Conservation (phyloP, 345 rosid species). For the Raphanus sativus region DNA sequence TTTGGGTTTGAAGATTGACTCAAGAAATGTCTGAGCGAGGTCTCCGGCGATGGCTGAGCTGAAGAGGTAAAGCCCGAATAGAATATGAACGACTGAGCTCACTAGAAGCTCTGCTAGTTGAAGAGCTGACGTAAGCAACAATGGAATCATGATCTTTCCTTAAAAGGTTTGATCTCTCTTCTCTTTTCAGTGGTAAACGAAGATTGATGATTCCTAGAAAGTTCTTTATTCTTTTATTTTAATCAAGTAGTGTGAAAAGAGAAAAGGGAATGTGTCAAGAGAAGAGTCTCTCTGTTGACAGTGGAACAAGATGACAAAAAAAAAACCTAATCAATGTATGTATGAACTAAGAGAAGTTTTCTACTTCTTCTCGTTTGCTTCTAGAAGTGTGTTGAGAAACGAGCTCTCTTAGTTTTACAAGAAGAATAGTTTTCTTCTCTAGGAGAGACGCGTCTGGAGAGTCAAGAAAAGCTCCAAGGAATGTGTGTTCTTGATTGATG, state of each 20-base stretch:
- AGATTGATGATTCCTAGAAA: neutral
- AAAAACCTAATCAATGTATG: neutral
- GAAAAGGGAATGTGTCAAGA: neutral
- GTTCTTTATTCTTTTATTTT: neutral
- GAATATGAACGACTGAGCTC: slow-evolving; percentile 70
- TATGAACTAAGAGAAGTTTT: neutral
- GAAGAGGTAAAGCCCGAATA: slow-evolving; percentile 76
- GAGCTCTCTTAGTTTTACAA: neutral
- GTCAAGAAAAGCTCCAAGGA: too few species aligned
- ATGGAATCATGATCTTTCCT: slow-evolving; percentile 57
- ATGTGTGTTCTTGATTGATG: too few species aligned
- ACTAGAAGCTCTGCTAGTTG: slow-evolving; percentile 74
- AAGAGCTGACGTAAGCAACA: slow-evolving; percentile 60
- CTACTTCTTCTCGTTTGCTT: slow-evolving; percentile 26
- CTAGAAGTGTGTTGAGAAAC: neutral
- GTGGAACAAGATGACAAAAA: neutral
- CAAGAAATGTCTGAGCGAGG: slow-evolving; percentile 58
- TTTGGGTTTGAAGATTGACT: slow-evolving; percentile 53
- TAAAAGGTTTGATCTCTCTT: neutral
- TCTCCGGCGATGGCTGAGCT: slow-evolving; percentile 93
- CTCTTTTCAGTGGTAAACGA: neutral
- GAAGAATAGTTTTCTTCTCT: too few species aligned
- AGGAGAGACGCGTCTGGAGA: too few species aligned
- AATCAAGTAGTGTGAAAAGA: neutral
- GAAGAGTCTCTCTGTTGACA: neutral